phyloP scores from a whole-genome alignment of 768 basidiomycete genomes.

The Suillus plorans region DNA sequence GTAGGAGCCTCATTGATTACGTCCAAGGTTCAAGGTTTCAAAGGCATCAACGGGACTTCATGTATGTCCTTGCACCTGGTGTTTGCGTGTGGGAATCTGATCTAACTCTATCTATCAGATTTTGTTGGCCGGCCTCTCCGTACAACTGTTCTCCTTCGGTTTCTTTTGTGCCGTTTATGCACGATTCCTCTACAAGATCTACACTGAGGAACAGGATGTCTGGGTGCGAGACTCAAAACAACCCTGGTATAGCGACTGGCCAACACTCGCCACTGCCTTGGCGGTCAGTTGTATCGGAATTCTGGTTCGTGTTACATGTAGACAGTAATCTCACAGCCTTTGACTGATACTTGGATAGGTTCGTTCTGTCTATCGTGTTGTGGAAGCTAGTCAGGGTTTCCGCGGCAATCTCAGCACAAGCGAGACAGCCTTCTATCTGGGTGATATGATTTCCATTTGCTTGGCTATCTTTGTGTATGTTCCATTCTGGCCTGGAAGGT shows the following conservation, averaged over 20 bases:
- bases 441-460: constrained; percentile 67
- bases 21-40: constrained; percentile 33
- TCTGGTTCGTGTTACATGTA: constrained; percentile 41
- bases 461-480: constrained; percentile 57
- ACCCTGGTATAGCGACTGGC: constrained; percentile 59
- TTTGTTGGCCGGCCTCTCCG: constrained; percentile 54
- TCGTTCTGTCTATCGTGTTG: constrained; percentile 60
- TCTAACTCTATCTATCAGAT: constrained; percentile 35
- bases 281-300: constrained; percentile 63
- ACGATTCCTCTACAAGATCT: constrained; percentile 50
- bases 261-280: constrained; percentile 50
- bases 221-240: constrained; percentile 40
- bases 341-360: constrained; percentile 36
- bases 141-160: constrained; percentile 55
- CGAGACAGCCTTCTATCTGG: constrained; percentile 63
- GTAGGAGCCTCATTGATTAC: constrained; percentile 47
- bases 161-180: constrained; percentile 47
- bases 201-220: constrained; percentile 36
- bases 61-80: constrained; percentile 27
- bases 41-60: constrained; percentile 33
- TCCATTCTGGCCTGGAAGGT: constrained; percentile 65
- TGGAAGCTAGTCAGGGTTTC: constrained; percentile 67
- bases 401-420: constrained; percentile 54
- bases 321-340: neutral
- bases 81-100: neutral